Percentiles rank a stretch among this genome's conserved stretches.
Conservation (phyloP, 1,284 basidiomycete species). For the Takashimella tepidaria region DNA sequence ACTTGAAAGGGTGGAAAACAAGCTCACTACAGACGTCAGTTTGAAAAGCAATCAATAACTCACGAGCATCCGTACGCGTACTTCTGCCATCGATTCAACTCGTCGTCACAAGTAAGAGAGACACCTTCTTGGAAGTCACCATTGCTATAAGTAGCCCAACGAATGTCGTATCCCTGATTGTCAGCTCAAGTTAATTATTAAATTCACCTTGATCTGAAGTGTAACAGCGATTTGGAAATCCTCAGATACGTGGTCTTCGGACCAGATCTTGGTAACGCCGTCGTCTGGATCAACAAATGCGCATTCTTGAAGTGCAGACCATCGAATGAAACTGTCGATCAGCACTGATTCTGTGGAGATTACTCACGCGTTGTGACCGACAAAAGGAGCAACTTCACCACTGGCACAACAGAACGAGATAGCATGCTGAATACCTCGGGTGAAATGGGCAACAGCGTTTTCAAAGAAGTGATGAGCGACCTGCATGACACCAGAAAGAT, state of each 20-base stretch:
- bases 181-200: too few species aligned
- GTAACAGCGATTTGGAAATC: conserved; percentile 73
- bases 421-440: conserved; percentile 62
- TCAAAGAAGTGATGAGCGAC: conserved; percentile 82
- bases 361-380: conserved; percentile 66
- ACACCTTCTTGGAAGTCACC: conserved; percentile 82
- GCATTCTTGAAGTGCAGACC: conserved; percentile 77
- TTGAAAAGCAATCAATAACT: conserved; percentile 8
- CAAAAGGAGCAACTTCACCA: conserved; percentile 62
- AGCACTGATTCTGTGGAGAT: background rate
- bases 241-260: conserved; percentile 72
- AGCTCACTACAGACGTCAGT: conserved; percentile 54
- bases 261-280: conserved; percentile 67
- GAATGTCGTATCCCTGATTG: too few species aligned
- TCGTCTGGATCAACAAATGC: conserved; percentile 65
- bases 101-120: conserved; percentile 55
- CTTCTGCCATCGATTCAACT: conserved; percentile 73
- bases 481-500: conserved; percentile 59
- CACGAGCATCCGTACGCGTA: conserved; percentile 64
- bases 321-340: conserved; percentile 61
- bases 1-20: conserved; percentile 66
- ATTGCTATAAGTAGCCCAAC: conserved; percentile 77
- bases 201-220: conserved; percentile 59
- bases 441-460: conserved; percentile 78
- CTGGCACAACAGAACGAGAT: conserved; percentile 65